Percentiles rank a stretch among this genome's conserved stretches.
Conservation (phyloP, 1,284 basidiomycete species). For the Microbotryum intermedium region DNA sequence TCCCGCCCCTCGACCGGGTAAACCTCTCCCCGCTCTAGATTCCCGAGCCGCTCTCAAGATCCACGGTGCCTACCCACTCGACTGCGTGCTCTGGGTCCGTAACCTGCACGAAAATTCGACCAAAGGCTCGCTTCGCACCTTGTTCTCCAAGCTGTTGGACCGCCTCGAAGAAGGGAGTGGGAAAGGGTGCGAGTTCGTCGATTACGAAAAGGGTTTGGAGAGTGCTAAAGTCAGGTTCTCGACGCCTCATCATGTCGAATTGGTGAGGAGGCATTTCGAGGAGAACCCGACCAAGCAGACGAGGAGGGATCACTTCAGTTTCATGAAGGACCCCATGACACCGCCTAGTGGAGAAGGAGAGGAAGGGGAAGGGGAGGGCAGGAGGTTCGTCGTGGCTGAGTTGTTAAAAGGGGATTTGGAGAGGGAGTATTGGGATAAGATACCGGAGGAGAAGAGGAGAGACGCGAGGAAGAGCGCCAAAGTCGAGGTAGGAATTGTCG, state of each 20-base stretch:
- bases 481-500: slow-evolving; percentile 9
- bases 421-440: slow-evolving; percentile 19
- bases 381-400: slow-evolving; percentile 5
- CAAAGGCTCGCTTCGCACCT: slow-evolving; percentile 10
- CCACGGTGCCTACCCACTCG: slow-evolving; percentile 23
- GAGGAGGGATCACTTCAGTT: background rate
- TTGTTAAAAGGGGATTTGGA: slow-evolving; percentile 15
- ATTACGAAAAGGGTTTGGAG: slow-evolving; percentile 26
- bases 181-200: slow-evolving; percentile 27
- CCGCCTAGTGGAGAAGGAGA: no score
- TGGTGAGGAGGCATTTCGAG: slow-evolving; percentile 7
- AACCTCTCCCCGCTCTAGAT: slow-evolving; percentile 2
- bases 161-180: slow-evolving; percentile 27
- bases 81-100: slow-evolving; percentile 23
- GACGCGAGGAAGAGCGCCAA: slow-evolving; percentile 16
- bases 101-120: slow-evolving; percentile 25
- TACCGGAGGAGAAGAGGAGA: slow-evolving; percentile 18
- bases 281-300: slow-evolving; percentile 2
- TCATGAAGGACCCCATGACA: no score
- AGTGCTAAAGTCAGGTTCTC: slow-evolving; percentile 23
- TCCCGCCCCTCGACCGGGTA: slow-evolving; percentile 2
- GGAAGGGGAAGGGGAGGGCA: no score
- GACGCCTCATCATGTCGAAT: slow-evolving; percentile 2
- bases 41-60: slow-evolving; percentile 7
- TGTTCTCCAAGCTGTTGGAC: slow-evolving; percentile 20